Evolutionary conservation across 208 protist species (phyloP).

Genomic region (Vickermania ingenoplastis): DNA sequence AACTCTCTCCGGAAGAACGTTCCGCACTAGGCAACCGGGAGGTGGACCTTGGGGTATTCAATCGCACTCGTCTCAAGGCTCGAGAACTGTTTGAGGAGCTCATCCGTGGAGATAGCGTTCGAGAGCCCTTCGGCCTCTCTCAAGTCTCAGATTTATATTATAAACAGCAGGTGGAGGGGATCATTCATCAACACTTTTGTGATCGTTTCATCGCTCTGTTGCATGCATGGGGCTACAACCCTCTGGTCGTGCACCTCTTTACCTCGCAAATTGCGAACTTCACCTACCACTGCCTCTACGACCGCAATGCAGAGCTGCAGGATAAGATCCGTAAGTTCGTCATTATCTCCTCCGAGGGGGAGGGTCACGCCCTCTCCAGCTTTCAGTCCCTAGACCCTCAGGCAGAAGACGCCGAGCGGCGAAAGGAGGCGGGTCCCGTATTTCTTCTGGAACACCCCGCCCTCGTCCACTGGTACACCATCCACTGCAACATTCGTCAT

Average conservation of each 20-base stretch:
- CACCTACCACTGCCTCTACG: not conserved
- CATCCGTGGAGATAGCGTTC: not conserved
- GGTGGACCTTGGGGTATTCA: not conserved
- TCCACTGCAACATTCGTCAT: not conserved
- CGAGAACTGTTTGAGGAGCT: conserved; percentile 1
- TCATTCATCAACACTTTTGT: not conserved
- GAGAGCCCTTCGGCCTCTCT: not conserved
- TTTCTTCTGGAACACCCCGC: not conserved
- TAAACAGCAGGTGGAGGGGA: not conserved
- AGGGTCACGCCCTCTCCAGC: not conserved
- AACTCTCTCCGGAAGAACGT: not conserved
- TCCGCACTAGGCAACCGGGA: not conserved
- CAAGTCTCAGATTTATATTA: not conserved
- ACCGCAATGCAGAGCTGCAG: not conserved
- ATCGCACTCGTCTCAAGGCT: not conserved
- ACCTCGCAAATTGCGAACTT: not conserved
- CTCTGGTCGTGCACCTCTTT: not conserved
- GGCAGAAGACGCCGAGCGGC: no score
- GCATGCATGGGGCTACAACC: not conserved
- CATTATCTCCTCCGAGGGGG: not conserved
- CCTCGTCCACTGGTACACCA: not conserved
- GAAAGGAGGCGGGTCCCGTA: not conserved
- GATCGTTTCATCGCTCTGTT: not conserved
- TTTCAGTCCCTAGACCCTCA: not conserved
- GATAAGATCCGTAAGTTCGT: not conserved